These are phyloP conservation scores for Kodamaea nitidulidarum DNA, from an alignment of 805 yeast genomes.

Conservation along the genomic window DNA sequence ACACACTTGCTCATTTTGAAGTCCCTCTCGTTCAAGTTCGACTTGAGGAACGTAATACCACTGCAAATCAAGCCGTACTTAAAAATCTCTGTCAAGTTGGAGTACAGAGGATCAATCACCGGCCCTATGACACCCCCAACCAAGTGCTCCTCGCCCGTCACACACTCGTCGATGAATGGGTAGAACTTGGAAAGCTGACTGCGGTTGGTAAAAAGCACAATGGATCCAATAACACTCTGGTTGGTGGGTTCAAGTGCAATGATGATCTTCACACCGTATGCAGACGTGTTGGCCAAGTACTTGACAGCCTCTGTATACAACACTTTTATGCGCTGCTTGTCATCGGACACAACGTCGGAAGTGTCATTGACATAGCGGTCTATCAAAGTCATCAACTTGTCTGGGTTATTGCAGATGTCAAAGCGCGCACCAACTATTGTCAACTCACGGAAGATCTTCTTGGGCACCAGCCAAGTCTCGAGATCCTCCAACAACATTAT, in stretches of 20 bases:
- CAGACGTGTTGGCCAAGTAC: constrained; percentile 22
- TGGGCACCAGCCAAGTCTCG: constrained; percentile 49
- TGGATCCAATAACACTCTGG: constrained; percentile 50
- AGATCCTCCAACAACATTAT: constrained; percentile 42
- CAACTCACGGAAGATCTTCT: constrained; percentile 50
- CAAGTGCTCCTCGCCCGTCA: constrained; percentile 12
- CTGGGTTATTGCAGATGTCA: constrained; percentile 46
- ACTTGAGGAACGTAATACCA: constrained; percentile 45
- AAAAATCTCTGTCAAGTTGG: constrained; percentile 50
- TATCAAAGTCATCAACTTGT: constrained; percentile 41
- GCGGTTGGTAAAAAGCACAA: constrained; percentile 44
- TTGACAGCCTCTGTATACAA: constrained; percentile 38
- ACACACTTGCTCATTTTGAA: constrained; percentile 30
- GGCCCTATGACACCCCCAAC: constrained; percentile 54
- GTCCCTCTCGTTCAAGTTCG: constrained; percentile 24
- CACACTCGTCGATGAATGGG: constrained; percentile 48
- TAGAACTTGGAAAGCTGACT: constrained; percentile 44
- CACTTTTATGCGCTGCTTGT: constrained; percentile 18
- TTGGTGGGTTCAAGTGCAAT: constrained; percentile 52
- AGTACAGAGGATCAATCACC: constrained; percentile 49
- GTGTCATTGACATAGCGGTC: constrained; percentile 16
- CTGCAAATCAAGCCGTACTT: constrained; percentile 56
- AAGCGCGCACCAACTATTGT: constrained; percentile 56
- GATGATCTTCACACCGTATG: constrained; percentile 41
- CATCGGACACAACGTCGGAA: constrained; percentile 13